These are phyloP conservation scores for Glycine tomentella DNA, from an alignment of 306 rosid species.

Conservation along the genomic window DNA sequence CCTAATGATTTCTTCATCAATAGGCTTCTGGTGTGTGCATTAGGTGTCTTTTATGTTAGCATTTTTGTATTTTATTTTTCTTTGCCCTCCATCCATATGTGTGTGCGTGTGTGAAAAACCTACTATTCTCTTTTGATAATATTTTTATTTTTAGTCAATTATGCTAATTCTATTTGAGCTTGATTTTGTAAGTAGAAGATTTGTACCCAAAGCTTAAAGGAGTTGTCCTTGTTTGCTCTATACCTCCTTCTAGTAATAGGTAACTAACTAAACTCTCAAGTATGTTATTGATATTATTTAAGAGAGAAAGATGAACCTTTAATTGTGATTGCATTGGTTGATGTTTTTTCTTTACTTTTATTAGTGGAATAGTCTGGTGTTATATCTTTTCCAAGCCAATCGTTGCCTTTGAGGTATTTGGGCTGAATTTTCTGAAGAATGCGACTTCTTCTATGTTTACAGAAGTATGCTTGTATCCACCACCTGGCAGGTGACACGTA, in stretches of 20 bases:
- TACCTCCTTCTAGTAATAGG: constrained; percentile 97
- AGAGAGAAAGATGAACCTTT: constrained; percentile 21
- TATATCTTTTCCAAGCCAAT: constrained; percentile 84
- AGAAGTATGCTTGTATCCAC: constrained; percentile 32
- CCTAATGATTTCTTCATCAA: too few relatives aligned
- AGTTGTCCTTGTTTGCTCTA: constrained; percentile 84
- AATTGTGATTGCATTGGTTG: constrained; percentile 27
- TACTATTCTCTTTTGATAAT: neutral
- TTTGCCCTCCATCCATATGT: too few relatives aligned
- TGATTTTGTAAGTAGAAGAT: constrained; percentile 48
- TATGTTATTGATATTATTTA: neutral
- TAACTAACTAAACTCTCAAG: constrained; percentile 45
- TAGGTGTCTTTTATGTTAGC: neutral
- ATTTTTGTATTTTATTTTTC: neutral
- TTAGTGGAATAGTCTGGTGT: constrained; percentile 85
- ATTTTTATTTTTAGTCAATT: neutral
- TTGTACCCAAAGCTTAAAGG: constrained; percentile 67
- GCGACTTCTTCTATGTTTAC: constrained; percentile 28
- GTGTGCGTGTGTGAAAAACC: neutral
- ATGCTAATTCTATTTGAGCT: constrained; percentile 46
- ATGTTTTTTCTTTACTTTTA: constrained; percentile 40
- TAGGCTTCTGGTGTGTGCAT: neutral
- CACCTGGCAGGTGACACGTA: constrained; percentile 72
- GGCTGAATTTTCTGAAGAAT: constrained; percentile 35
- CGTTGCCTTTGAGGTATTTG: constrained; percentile 85